Conservation (phyloP, 345 rosid species). For the Linum trigynum region DNA sequence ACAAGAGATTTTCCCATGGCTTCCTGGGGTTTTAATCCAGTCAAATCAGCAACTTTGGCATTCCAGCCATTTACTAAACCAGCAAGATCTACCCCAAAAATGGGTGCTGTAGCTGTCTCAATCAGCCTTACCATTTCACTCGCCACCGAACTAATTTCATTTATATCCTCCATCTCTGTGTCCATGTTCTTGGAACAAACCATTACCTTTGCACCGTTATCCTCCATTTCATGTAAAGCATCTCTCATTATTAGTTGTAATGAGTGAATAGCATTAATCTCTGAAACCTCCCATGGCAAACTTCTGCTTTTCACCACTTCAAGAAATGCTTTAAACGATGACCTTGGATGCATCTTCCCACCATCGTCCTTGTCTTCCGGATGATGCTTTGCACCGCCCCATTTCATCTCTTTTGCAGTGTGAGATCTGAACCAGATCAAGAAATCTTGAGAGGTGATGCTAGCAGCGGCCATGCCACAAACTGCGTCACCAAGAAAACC, state of each 20-base stretch:
- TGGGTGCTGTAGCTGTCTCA: conserved; percentile 78
- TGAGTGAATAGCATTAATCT: conserved; percentile 75
- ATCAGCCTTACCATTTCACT: conserved; percentile 84
- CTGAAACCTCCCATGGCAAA: conserved; percentile 72
- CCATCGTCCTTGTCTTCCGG: conserved; percentile 53
- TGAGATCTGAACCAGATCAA: conserved; percentile 91
- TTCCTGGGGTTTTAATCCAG: conserved; percentile 46
- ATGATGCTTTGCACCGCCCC: conserved; percentile 90
- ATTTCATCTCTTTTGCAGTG: conserved; percentile 60
- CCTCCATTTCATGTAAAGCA: conserved; percentile 35
- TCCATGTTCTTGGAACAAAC: conserved; percentile 19
- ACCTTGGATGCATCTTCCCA: conserved; percentile 68
- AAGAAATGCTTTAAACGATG: conserved; percentile 73
- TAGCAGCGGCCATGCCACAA: conserved; percentile 79
- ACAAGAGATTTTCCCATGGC: conserved; percentile 71
- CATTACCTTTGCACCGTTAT: conserved; percentile 30
- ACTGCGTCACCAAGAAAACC: conserved; percentile 59
- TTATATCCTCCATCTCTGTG: conserved; percentile 29
- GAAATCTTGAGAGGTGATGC: conserved; percentile 55
- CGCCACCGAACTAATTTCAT: conserved; percentile 57
- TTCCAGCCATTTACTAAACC: conserved; percentile 87
- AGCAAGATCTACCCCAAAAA: conserved; percentile 67
- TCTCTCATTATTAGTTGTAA: conserved; percentile 70
- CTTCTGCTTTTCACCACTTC: conserved; percentile 72
- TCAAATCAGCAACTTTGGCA: conserved; percentile 59